phyloP scores from a whole-genome alignment of 1,284 basidiomycete species.

The Crucibulum parvulum region DNA sequence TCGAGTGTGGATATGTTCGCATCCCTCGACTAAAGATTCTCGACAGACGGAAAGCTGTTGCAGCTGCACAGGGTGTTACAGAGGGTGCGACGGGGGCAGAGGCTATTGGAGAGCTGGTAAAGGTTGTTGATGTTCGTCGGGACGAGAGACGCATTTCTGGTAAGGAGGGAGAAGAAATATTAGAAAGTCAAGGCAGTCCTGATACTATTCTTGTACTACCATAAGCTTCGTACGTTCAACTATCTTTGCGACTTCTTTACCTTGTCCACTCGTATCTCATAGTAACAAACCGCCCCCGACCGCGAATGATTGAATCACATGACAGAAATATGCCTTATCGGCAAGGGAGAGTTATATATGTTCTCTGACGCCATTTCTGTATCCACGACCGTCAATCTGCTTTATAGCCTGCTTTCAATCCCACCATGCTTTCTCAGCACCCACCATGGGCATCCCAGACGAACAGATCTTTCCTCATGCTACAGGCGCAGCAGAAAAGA shows the following conservation, averaged over 20 bases:
- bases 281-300: no score
- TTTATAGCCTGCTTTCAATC: background rate
- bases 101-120: constrained; percentile 46
- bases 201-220: constrained; percentile 41
- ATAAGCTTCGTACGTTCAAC: background rate
- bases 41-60: constrained; percentile 54
- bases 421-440: constrained; percentile 1
- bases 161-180: constrained; percentile 13
- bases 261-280: no score
- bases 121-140: constrained; percentile 58
- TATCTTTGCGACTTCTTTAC: no score
- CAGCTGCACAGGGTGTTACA: constrained; percentile 21
- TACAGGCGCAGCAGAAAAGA: constrained; percentile 63
- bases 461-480: constrained; percentile 57
- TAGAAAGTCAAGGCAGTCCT: constrained; percentile 1
- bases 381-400: no score
- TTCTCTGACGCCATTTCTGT: no score
- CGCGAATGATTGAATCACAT: no score
- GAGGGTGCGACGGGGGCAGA: constrained; percentile 13
- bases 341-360: no score
- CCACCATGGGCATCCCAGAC: constrained; percentile 51
- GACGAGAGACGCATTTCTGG: constrained; percentile 36
- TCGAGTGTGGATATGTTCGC: constrained; percentile 72
- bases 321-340: no score
- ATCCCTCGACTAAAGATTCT: constrained; percentile 65